These are phyloP conservation scores for Pythium phragmiticola DNA, from an alignment of 352 stramenopile genomes.

Conservation along the genomic window DNA sequence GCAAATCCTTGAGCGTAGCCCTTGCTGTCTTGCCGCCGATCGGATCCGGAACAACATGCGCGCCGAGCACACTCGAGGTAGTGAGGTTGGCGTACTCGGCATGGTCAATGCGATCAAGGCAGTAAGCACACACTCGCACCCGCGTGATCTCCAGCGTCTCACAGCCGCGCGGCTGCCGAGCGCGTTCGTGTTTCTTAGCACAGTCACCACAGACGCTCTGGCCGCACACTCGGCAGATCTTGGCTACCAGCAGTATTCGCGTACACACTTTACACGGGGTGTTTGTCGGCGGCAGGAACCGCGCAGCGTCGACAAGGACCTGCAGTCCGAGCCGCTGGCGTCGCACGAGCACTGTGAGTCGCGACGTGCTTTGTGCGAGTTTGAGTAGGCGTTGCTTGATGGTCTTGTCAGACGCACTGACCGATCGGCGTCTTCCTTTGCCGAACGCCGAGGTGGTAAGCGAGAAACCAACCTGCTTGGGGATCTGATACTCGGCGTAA, in stretches of 20 bases:
- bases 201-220: slow-evolving; percentile 56
- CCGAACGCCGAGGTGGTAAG: neutral
- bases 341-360: slow-evolving; percentile 44
- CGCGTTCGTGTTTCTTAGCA: slow-evolving; percentile 28
- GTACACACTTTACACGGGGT: slow-evolving; percentile 41
- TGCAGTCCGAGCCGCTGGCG: slow-evolving; percentile 60
- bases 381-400: slow-evolving; percentile 17
- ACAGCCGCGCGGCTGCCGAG: neutral
- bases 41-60: slow-evolving; percentile 30
- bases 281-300: slow-evolving; percentile 28
- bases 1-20: slow-evolving; percentile 33
- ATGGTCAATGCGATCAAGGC: slow-evolving; percentile 46
- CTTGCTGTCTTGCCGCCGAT: slow-evolving; percentile 20
- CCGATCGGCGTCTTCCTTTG: neutral
- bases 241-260: slow-evolving; percentile 38
- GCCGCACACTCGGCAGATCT: slow-evolving; percentile 57
- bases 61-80: slow-evolving; percentile 23
- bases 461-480: neutral
- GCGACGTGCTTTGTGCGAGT: slow-evolving; percentile 14
- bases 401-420: slow-evolving; percentile 2
- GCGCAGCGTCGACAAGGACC: slow-evolving; percentile 32
- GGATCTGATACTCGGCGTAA: slow-evolving; percentile 18
- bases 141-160: slow-evolving; percentile 6
- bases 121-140: slow-evolving; percentile 48
- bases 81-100: slow-evolving; percentile 44